Evolutionary conservation across 2,329 filamentous ascomycete species (phyloP), one percentile per base, ranked within the genome.

Genomic region (Exophiala xenobiotica): DNA sequence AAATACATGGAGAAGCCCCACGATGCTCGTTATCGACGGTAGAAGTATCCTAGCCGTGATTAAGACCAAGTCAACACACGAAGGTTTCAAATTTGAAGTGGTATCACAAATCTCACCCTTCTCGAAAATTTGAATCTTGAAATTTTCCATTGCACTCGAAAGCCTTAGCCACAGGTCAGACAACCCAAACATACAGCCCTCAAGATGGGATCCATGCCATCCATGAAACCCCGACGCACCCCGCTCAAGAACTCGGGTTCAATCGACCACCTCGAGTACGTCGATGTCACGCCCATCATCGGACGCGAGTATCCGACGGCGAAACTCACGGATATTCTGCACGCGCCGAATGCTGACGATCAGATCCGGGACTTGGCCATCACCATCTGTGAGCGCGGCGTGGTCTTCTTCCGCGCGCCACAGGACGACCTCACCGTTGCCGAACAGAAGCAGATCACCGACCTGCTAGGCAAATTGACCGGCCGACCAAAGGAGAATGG

Each of bases 351-450:
- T 62, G 74, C 81, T 0, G 83, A 88, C 46, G 78, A 82, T 38
- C 70, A 86, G 16, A 64, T 88, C 19, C 76, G 80, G 0, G 85
- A 88, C 60, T 71, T 89, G 0, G 85, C 83, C 27, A 82, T 46
- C 18, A 49, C 41, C 20, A 47, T 78, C 59, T 77, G 74, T 1
- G 65, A 81, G 53, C 79, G 85, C 0, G 84, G 84, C 8, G 85
- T 88, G 2, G 83, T 87, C 20, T 86, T 87, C 70, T 86, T 88
- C 69, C 78, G 83, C n/a, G 65, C 73, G 31, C 76, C 53, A 4
- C 53, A 56, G 24, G 53, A 79, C 53, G 70, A 76, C 58, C 67
- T 74, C 16, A 72, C 68, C 3, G 69, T 71, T 18, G 64, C 63
- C 6, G 68, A 74, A 59, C 73, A 75, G 67, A 74, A 70, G 56